phyloP scores from a whole-genome alignment of 192 early-diverging fungal species.

The Backusella parvicylindrica region DNA sequence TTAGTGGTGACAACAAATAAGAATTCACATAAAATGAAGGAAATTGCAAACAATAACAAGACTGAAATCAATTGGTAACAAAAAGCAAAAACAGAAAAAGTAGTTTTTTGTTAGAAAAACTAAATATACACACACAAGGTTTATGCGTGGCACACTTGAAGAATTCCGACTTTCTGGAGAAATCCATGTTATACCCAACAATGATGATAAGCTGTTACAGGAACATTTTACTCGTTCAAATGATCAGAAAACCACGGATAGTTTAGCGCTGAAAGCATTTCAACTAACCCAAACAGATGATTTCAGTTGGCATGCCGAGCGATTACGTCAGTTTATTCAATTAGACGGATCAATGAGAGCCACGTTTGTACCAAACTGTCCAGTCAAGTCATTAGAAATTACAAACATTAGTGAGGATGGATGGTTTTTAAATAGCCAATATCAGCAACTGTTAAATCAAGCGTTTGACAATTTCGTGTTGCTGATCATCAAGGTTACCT shows the following conservation, averaged over 20 bases:
- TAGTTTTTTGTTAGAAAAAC: background rate
- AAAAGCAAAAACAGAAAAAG: background rate
- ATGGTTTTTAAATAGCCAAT: constrained; percentile 1
- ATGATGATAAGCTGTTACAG: background rate
- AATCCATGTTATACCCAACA: constrained; percentile 10
- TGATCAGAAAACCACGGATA: background rate
- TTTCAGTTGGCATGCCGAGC: constrained; percentile 34
- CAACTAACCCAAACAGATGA: background rate
- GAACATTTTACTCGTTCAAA: background rate
- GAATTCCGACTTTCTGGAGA: constrained; percentile 36
- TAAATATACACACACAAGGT: no score
- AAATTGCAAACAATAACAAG: constrained; percentile 16
- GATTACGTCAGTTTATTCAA: constrained; percentile 21
- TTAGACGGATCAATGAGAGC: constrained; percentile 26
- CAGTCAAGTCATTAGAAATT: constrained; percentile 4
- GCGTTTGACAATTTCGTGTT: constrained; percentile 35
- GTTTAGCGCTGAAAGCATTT: constrained; percentile 9
- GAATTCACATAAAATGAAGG: constrained; percentile 27
- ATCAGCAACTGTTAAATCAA: constrained; percentile 19
- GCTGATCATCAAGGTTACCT: constrained; percentile 29
- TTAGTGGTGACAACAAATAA: constrained; percentile 26
- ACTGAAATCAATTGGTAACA: constrained; percentile 33
- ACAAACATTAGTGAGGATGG: background rate
- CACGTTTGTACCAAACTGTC: background rate
- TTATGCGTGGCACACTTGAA: constrained; percentile 27